Conservation (phyloP, 139 green algal species). For the Chlamydomonas sphaeroides region DNA sequence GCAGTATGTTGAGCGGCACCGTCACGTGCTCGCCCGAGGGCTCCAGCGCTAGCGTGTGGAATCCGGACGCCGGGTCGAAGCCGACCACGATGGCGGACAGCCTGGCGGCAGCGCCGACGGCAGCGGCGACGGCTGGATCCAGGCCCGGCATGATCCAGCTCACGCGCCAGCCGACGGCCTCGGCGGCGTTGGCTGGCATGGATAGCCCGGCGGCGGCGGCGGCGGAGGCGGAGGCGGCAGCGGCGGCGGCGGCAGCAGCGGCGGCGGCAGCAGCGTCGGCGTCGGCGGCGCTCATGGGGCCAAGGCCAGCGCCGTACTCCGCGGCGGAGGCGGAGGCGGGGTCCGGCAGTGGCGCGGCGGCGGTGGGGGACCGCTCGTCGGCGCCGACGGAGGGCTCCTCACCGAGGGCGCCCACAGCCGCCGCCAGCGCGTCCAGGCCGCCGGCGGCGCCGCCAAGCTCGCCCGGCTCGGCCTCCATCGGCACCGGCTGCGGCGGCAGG, state of each 20-base stretch:
- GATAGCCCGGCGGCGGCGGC: no score
- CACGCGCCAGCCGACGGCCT: constrained; percentile 20
- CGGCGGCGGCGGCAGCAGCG: not conserved
- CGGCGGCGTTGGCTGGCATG: not conserved
- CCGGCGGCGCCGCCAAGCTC: not conserved
- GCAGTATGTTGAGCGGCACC: constrained; percentile 17
- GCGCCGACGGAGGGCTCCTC: no score
- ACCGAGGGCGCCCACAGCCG: not conserved
- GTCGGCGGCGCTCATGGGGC: not conserved
- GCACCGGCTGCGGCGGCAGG: no score
- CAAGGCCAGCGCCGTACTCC: no score
- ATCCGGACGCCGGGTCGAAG: not conserved
- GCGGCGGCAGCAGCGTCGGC: not conserved
- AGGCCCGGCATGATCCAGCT: not conserved
- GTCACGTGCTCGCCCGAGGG: constrained; percentile 63
- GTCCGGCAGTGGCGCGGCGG: not conserved
- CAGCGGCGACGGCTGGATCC: not conserved
- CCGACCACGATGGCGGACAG: not conserved
- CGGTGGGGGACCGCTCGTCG: not conserved
- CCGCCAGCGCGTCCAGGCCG: not conserved
- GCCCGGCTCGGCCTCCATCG: no score
- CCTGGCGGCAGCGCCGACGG: not conserved
- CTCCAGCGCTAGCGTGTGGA: constrained; percentile 71
- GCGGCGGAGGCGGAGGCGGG: not conserved
- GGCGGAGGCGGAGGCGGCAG: no score